Evolutionary conservation across 371 early-diverging fungal species (phyloP).

Genomic region (Dichotomocladium elegans): DNA sequence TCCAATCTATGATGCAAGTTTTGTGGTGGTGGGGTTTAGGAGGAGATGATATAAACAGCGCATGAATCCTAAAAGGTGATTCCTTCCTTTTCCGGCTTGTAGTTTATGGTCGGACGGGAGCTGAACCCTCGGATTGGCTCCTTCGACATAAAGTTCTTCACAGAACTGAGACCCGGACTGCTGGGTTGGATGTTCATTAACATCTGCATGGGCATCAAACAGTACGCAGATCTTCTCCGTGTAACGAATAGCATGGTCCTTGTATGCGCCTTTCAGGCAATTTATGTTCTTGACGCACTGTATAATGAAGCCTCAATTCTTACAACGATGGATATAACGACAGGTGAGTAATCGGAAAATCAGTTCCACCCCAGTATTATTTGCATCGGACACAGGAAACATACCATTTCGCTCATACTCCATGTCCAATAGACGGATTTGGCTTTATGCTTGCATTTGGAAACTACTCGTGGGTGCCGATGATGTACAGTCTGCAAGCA

Average conservation of each 20-base stretch:
- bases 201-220: constrained; percentile 71
- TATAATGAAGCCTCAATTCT: constrained; percentile 75
- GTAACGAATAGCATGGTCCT: constrained; percentile 79
- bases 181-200: constrained; percentile 80
- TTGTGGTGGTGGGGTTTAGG: too few relatives aligned
- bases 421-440: constrained; percentile 75
- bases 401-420: not conserved
- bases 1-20: constrained; percentile 76
- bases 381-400: not conserved
- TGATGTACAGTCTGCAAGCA: constrained; percentile 86
- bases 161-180: constrained; percentile 87
- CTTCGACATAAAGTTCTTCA: constrained; percentile 91
- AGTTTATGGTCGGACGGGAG: constrained; percentile 81
- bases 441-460: constrained; percentile 92
- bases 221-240: constrained; percentile 62
- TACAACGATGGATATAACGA: constrained; percentile 94
- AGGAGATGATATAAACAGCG: too few relatives aligned
- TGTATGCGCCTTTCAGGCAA: constrained; percentile 71
- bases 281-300: constrained; percentile 85
- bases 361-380: not conserved
- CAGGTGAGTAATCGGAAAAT: constrained; percentile 22
- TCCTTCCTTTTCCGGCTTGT: not conserved
- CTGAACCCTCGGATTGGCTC: constrained; percentile 82
- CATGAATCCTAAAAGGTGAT: too few relatives aligned
- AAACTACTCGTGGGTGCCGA: constrained; percentile 88